Percentiles rank a stretch among this genome's conserved stretches.
Conservation (phyloP, 2,329 filamentous ascomycete genomes). For the Scytalidium sp. region DNA sequence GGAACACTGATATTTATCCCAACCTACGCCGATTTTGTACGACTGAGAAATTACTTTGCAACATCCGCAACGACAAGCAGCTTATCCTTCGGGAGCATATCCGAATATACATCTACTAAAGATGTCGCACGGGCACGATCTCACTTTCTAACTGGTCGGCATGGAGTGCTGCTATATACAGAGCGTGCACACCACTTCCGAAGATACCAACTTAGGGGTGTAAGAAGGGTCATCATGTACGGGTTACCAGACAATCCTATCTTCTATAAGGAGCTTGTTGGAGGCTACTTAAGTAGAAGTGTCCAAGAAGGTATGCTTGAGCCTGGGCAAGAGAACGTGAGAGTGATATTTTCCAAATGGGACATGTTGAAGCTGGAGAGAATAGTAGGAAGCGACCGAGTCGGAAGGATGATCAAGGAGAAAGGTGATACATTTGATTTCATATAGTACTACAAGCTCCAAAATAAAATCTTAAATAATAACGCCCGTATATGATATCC, state of each 20-base stretch:
- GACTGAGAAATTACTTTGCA: slow-evolving; percentile 88
- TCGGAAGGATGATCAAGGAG: slow-evolving; percentile 80
- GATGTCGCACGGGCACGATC: slow-evolving; percentile 82
- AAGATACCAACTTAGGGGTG: slow-evolving; percentile 78
- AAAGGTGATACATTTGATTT: slow-evolving; percentile 94
- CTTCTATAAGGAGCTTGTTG: slow-evolving; percentile 76
- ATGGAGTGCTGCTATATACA: slow-evolving; percentile 84
- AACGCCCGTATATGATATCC: background rate
- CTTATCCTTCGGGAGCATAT: slow-evolving; percentile 75
- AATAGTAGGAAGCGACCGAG: slow-evolving; percentile 76
- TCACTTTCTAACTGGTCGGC: slow-evolving; percentile 80
- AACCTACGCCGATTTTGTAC: slow-evolving; percentile 92
- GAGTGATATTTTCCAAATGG: slow-evolving; percentile 78
- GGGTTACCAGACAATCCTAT: slow-evolving; percentile 82
- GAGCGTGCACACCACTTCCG: slow-evolving; percentile 97
- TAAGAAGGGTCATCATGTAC: slow-evolving; percentile 84
- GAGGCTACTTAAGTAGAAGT: slow-evolving; percentile 60
- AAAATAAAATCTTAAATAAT: background rate
- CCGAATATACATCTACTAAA: slow-evolving; percentile 78
- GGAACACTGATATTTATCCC: slow-evolving; percentile 89
- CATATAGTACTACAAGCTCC: slow-evolving; percentile 47
- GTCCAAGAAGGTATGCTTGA: slow-evolving; percentile 53
- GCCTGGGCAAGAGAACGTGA: slow-evolving; percentile 57
- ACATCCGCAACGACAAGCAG: slow-evolving; percentile 56
- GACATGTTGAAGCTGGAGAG: slow-evolving; percentile 87